Percentiles rank a stretch among this genome's conserved stretches.
Conservation (phyloP, 495 filamentous ascomycete genomes). For the Pyrenopolyporus hunteri region DNA sequence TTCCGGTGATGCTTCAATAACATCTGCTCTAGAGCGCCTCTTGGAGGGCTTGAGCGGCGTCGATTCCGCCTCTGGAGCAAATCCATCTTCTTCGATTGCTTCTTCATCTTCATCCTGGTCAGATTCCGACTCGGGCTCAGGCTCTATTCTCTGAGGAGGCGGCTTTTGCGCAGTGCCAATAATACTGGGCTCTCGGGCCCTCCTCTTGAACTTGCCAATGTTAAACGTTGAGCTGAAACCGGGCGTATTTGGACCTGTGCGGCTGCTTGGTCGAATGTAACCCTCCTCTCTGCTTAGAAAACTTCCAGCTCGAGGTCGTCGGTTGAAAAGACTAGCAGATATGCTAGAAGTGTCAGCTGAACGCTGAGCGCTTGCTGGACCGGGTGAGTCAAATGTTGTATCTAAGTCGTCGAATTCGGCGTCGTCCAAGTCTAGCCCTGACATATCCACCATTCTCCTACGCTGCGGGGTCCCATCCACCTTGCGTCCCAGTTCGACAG, state of each 20-base stretch:
- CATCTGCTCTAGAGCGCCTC: constrained; percentile 37
- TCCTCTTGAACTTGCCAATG: constrained; percentile 53
- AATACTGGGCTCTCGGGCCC: constrained; percentile 56
- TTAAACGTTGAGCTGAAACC: constrained; percentile 52
- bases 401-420: constrained; percentile 53
- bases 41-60: constrained; percentile 49
- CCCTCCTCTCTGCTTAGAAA: constrained; percentile 52
- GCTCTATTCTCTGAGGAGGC: constrained; percentile 38
- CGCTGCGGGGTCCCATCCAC: constrained; percentile 38
- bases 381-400: constrained; percentile 48
- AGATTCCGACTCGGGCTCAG: constrained; percentile 27
- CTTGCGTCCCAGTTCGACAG: constrained; percentile 41
- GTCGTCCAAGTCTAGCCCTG: constrained; percentile 56
- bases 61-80: constrained; percentile 54
- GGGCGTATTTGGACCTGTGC: constrained; percentile 51
- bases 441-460: constrained; percentile 45
- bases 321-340: constrained; percentile 50
- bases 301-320: constrained; percentile 54
- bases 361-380: constrained; percentile 41
- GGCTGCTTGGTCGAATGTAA: constrained; percentile 56
- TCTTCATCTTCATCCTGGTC: constrained; percentile 43
- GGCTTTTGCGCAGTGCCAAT: constrained; percentile 51
- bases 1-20: constrained; percentile 12
- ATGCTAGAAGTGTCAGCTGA: constrained; percentile 55
- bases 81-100: constrained; percentile 39